A percentile compares a stretch with the other conserved stretches of the same genome.
These are phyloP conservation scores for Mortierella sp. DNA, from an alignment of 371 early-diverging fungal species.

Conservation along the genomic window DNA sequence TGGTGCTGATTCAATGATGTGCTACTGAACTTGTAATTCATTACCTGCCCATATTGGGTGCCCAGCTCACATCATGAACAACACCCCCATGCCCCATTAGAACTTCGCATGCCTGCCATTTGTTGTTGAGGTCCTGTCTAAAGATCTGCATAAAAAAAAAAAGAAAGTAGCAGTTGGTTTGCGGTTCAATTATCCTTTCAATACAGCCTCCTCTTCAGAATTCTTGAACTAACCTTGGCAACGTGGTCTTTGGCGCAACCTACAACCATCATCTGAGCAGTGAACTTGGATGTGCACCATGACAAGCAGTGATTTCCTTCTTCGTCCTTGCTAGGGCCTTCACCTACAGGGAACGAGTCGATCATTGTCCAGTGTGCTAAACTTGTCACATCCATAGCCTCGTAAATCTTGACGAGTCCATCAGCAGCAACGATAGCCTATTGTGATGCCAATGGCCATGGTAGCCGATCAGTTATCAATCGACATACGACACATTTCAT, in stretches of 20 bases:
- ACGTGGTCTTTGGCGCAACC: conserved; percentile 88
- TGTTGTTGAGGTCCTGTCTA: conserved; percentile 69
- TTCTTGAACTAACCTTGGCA: conserved; percentile 67
- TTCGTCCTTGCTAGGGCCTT: conserved; percentile 60
- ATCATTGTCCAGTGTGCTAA: conserved; percentile 86
- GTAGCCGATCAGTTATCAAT: background rate
- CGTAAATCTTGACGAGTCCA: conserved; percentile 91
- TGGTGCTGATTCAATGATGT: background rate
- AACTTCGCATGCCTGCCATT: conserved; percentile 76
- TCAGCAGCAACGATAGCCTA: conserved; percentile 90
- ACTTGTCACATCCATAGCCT: conserved; percentile 87
- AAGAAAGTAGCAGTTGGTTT: too few relatives aligned
- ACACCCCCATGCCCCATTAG: conserved; percentile 78
- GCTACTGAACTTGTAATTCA: background rate
- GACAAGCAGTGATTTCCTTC: conserved; percentile 82
- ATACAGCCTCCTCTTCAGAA: background rate
- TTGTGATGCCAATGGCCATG: background rate
- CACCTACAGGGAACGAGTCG: conserved; percentile 71
- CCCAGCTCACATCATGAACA: conserved; percentile 90
- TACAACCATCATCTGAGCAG: conserved; percentile 86
- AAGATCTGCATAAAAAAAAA: conserved; percentile 61
- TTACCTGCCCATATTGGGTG: conserved; percentile 87
- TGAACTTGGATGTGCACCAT: conserved; percentile 91
- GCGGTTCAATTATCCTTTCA: background rate
- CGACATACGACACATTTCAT: background rate